These are phyloP conservation scores for Fusarium keratoplasticum DNA, from an alignment of 2,329 filamentous ascomycete species.

Conservation along the genomic window DNA sequence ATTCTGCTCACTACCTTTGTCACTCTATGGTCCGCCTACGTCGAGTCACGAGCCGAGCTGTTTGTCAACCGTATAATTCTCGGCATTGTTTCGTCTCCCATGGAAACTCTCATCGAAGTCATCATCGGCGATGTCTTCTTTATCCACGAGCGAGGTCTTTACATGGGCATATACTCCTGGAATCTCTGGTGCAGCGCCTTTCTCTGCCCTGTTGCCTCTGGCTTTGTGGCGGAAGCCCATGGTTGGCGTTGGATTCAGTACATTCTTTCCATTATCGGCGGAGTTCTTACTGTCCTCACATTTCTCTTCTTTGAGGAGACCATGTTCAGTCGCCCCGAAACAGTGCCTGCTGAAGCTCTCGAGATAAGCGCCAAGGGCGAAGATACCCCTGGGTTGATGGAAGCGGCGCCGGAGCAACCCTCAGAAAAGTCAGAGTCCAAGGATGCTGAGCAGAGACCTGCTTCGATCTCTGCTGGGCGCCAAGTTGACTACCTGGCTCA, in stretches of 20 bases:
- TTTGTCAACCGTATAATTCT: slow-evolving; percentile 39
- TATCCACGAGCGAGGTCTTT: slow-evolving; percentile 36
- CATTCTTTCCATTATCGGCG: slow-evolving; percentile 33
- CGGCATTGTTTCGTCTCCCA: slow-evolving; percentile 36
- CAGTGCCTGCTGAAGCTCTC: not conserved
- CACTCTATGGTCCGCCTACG: slow-evolving; percentile 37
- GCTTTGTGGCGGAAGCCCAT: slow-evolving; percentile 31
- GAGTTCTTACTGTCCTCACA: slow-evolving; percentile 15
- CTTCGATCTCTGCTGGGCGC: not conserved
- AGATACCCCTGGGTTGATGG: slow-evolving; percentile 7
- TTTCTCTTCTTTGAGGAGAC: slow-evolving; percentile 43
- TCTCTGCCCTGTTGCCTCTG: slow-evolving; percentile 37
- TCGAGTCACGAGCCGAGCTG: slow-evolving; percentile 37
- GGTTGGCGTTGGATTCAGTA: slow-evolving; percentile 42
- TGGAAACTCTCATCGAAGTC: slow-evolving; percentile 31
- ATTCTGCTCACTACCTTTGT: slow-evolving; percentile 25
- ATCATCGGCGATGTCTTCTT: not conserved
- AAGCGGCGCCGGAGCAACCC: not conserved
- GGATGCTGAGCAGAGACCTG: not conserved
- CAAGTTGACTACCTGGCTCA: not conserved
- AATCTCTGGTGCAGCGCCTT: slow-evolving; percentile 41
- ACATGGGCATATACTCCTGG: slow-evolving; percentile 42
- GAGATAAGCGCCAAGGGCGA: not conserved
- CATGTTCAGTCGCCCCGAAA: slow-evolving; percentile 31
- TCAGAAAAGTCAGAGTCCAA: not conserved